These are phyloP conservation scores for Paecilomyces sp. DNA, from an alignment of 2,329 filamentous ascomycete species.

Conservation along the genomic window DNA sequence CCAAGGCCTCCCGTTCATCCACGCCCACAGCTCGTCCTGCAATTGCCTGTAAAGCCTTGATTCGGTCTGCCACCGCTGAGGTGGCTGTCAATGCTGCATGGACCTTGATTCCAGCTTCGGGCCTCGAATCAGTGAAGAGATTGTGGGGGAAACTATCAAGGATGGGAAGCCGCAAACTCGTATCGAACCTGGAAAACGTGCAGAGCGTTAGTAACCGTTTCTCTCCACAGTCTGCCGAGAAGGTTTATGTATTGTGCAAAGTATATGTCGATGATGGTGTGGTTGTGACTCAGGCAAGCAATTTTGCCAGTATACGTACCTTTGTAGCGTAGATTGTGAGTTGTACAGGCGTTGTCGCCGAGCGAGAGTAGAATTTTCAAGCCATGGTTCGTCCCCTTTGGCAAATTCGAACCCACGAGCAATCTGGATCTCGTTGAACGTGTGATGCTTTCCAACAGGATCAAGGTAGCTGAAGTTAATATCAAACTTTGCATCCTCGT, in stretches of 20 bases:
- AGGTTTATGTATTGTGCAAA: not conserved
- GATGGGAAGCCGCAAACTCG: constrained; percentile 60
- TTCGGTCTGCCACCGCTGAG: constrained; percentile 60
- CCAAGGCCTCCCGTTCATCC: constrained; percentile 77
- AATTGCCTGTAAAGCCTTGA: constrained; percentile 60
- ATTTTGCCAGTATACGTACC: constrained; percentile 11
- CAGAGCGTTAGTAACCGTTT: not conserved
- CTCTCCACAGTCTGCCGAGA: not conserved
- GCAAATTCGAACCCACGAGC: constrained; percentile 17
- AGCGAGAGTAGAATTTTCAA: constrained; percentile 17
- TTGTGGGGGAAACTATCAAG: constrained; percentile 74
- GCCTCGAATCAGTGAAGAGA: constrained; percentile 53
- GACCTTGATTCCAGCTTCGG: constrained; percentile 38
- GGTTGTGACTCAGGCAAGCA: not conserved
- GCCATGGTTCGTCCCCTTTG: constrained; percentile 6
- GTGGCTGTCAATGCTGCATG: constrained; percentile 63
- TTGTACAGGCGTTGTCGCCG: constrained; percentile 25
- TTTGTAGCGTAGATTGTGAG: constrained; percentile 26
- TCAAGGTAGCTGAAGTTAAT: constrained; percentile 32
- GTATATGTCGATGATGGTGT: not conserved
- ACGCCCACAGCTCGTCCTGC: constrained; percentile 57
- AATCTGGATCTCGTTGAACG: constrained; percentile 29
- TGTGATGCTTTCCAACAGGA: constrained; percentile 14
- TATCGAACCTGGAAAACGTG: constrained; percentile 24
- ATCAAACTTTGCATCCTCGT: constrained; percentile 24